These are phyloP conservation scores for Xylaria sp. DNA, from an alignment of 2,329 filamentous ascomycete species.

Conservation along the genomic window DNA sequence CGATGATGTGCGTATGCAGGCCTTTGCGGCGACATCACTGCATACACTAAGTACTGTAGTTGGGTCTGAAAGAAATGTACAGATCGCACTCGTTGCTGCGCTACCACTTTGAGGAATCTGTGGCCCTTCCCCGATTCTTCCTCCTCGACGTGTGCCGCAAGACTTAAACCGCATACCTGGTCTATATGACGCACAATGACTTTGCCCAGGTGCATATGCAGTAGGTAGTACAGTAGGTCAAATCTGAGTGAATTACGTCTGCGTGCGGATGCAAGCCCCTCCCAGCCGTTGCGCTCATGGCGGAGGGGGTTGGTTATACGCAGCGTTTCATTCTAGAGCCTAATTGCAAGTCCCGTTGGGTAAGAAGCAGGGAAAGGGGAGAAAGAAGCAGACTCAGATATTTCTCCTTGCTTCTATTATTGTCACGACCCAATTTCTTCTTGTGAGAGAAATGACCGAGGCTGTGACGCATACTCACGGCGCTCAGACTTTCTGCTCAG, in stretches of 20 bases:
- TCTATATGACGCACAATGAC: constrained; percentile 37
- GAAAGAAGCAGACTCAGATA: constrained; percentile 1
- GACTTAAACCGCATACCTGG: constrained; percentile 18
- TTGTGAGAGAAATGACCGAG: constrained; percentile 5
- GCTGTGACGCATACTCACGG: constrained; percentile 19
- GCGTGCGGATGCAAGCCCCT: constrained; percentile 30
- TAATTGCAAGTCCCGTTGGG: constrained; percentile 16
- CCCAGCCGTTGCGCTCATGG: constrained; percentile 10
- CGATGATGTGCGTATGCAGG: constrained; percentile 54
- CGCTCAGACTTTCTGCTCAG: constrained; percentile 27
- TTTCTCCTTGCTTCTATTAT: constrained; percentile 16
- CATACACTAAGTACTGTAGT: constrained; percentile 36
- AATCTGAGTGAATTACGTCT: constrained; percentile 33
- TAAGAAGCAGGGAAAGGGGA: constrained; percentile 15
- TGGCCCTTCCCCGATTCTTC: constrained; percentile 22
- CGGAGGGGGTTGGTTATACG: constrained; percentile 9
- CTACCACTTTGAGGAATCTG: constrained; percentile 26
- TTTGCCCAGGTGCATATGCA: constrained; percentile 39
- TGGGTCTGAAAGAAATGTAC: constrained; percentile 35
- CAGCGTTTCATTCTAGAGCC: constrained; percentile 17
- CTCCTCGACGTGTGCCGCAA: constrained; percentile 11
- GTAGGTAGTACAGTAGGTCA: constrained; percentile 6
- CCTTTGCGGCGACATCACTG: constrained; percentile 50
- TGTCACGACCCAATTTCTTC: constrained; percentile 14
- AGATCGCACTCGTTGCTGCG: constrained; percentile 24